phyloP scores from a whole-genome alignment of 2,329 filamentous ascomycete genomes.

The Thelonectria rubi region DNA sequence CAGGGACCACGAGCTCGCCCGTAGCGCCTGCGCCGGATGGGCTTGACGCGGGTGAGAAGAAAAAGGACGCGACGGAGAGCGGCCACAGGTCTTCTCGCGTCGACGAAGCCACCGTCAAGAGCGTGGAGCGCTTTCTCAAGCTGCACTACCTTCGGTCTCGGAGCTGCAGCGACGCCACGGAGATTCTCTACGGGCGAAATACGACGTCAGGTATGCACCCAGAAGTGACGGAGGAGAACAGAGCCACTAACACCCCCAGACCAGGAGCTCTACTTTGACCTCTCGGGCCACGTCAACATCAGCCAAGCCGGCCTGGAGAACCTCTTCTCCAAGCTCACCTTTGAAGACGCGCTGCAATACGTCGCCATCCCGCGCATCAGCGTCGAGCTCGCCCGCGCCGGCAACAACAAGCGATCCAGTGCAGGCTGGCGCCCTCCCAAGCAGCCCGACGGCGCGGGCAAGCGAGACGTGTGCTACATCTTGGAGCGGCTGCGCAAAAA shows the following conservation, averaged over 20 bases:
- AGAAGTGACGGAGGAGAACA: neutral
- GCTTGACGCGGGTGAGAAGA: too few relatives aligned
- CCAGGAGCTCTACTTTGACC: slow-evolving; percentile 20
- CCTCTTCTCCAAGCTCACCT: slow-evolving; percentile 7
- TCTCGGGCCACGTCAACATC: slow-evolving; percentile 1
- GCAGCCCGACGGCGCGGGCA: slow-evolving; percentile 5
- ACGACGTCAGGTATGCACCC: neutral
- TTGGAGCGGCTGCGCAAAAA: slow-evolving; percentile 8
- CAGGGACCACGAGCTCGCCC: too few relatives aligned
- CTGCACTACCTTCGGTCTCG: slow-evolving; percentile 21
- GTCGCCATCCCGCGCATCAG: slow-evolving; percentile 14
- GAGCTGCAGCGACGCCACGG: slow-evolving; percentile 7
- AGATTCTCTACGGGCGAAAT: slow-evolving; percentile 19
- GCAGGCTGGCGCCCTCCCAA: neutral
- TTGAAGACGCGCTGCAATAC: slow-evolving; percentile 22
- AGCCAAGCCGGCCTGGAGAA: slow-evolving; percentile 2
- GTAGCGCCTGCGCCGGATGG: too few relatives aligned
- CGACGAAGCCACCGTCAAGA: slow-evolving; percentile 12
- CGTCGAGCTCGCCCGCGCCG: neutral
- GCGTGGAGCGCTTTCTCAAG: slow-evolving; percentile 15
- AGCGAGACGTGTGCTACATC: slow-evolving; percentile 1
- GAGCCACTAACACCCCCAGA: neutral
- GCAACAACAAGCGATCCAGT: neutral
- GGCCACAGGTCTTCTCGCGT: slow-evolving; percentile 12
- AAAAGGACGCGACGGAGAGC: neutral